Evolutionary conservation across 208 protist genomes (phyloP).

Genomic region (Leishmania mexicana): DNA sequence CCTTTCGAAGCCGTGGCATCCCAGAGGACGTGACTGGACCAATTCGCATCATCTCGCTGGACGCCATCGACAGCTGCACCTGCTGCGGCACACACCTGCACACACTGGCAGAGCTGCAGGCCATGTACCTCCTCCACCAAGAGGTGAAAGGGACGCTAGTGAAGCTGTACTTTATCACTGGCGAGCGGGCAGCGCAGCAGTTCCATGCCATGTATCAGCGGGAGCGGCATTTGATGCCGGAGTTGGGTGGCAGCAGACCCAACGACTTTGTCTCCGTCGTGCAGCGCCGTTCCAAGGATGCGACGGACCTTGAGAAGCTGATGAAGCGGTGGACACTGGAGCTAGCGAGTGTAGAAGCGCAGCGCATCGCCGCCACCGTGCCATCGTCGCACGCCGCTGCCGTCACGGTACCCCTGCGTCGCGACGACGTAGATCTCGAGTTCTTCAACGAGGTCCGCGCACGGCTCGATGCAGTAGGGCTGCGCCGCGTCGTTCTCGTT

Average conservation of each 20-base stretch:
- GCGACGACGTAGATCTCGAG: constrained; percentile 70
- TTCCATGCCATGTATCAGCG: constrained; percentile 70
- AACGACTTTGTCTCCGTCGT: constrained; percentile 59
- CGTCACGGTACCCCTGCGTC: constrained; percentile 39
- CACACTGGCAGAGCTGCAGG: constrained; percentile 69
- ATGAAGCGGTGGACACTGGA: constrained; percentile 60
- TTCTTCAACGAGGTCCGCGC: constrained; percentile 59
- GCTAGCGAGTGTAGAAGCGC: constrained; percentile 45
- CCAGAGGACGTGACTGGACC: constrained; percentile 73
- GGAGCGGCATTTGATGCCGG: constrained; percentile 60
- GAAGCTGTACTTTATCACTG: constrained; percentile 82
- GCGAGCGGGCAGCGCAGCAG: constrained; percentile 50
- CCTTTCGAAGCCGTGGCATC: constrained; percentile 63
- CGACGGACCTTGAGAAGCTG: constrained; percentile 53
- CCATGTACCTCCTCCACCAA: constrained; percentile 79
- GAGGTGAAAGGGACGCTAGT: constrained; percentile 79
- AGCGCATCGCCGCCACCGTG: constrained; percentile 35
- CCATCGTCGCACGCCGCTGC: not conserved
- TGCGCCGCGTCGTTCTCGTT: constrained; percentile 46
- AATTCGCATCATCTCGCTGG: constrained; percentile 80
- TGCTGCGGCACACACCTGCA: constrained; percentile 91
- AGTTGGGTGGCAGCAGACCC: constrained; percentile 64
- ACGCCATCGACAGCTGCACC: constrained; percentile 70
- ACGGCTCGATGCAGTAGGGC: constrained; percentile 33
- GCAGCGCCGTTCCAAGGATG: constrained; percentile 52